phyloP scores from a whole-genome alignment of 768 basidiomycete genomes.

The Rhodotorula paludigena region DNA sequence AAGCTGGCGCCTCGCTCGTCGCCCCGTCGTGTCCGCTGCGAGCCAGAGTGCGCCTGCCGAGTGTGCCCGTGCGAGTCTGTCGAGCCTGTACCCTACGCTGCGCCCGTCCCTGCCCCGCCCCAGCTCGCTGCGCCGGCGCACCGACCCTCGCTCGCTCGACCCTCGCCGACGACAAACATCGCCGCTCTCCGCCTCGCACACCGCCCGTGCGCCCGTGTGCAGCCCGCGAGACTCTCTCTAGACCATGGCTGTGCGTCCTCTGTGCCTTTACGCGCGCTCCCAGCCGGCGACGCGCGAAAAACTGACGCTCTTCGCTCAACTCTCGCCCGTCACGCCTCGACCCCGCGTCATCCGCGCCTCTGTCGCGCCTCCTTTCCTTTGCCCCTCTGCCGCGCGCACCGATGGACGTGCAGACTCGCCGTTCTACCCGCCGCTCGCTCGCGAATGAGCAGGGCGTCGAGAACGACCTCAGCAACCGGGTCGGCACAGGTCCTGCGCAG shows the following conservation, averaged over 20 bases:
- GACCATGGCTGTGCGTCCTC: conserved; percentile 3
- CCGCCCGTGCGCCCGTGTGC: not conserved
- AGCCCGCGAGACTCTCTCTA: not conserved
- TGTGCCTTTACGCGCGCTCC: not conserved
- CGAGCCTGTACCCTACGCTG: too few species aligned
- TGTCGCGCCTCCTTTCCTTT: not conserved
- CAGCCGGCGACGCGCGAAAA: not conserved
- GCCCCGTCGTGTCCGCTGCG: too few species aligned
- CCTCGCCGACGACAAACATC: not conserved
- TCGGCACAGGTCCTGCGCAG: not conserved
- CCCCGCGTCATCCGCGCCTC: not conserved
- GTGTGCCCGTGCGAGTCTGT: too few species aligned
- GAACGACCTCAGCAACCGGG: conserved; percentile 32
- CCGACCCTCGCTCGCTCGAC: not conserved
- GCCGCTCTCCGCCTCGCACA: not conserved
- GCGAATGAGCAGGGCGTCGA: conserved; percentile 27
- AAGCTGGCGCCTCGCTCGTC: too few species aligned
- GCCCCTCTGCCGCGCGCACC: too few species aligned
- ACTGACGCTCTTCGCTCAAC: conserved; percentile 10
- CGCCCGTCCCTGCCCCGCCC: too few species aligned
- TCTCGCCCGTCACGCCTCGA: not conserved
- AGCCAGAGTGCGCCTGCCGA: too few species aligned
- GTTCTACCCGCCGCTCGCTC: conserved; percentile 33
- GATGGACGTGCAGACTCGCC: conserved; percentile 23
- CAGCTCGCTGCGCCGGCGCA: too few species aligned